Evolutionary conservation across 768 basidiomycete species (phyloP).

Genomic region (Sarcodon sp.): DNA sequence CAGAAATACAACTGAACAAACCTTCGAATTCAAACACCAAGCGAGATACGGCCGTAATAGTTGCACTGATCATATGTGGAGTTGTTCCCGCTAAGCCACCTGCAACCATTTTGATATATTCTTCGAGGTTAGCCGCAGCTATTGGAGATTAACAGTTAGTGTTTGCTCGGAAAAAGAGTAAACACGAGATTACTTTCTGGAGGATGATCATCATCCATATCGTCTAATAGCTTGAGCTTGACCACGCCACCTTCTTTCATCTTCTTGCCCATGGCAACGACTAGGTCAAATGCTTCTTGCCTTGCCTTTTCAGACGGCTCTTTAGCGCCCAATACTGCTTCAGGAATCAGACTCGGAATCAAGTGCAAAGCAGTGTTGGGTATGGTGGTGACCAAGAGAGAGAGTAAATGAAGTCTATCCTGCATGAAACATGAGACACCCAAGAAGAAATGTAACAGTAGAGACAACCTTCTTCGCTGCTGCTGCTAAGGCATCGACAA

Average conservation of each 20-base stretch:
- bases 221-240: constrained; percentile 61
- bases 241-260: constrained; percentile 84
- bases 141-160: background rate
- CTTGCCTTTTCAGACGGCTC: constrained; percentile 93
- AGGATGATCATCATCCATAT: constrained; percentile 66
- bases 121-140: constrained; percentile 71
- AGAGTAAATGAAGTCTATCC: constrained; percentile 77
- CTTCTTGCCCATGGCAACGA: constrained; percentile 86
- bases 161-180: background rate
- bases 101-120: constrained; percentile 94
- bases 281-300: constrained; percentile 77
- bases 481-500: constrained; percentile 51
- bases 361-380: constrained; percentile 66
- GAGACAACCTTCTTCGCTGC: constrained; percentile 75
- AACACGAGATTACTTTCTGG: constrained; percentile 22
- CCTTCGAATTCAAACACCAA: constrained; percentile 95
- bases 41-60: constrained; percentile 87
- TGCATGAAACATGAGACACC: constrained; percentile 13
- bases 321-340: constrained; percentile 91
- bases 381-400: constrained; percentile 53
- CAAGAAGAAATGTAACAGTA: background rate
- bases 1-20: constrained; percentile 16
- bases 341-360: constrained; percentile 82
- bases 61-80: constrained; percentile 98
- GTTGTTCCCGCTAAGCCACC: constrained; percentile 88